Base-by-base conservation (phyloP, 2,329 filamentous ascomycete species). In the Balansia obtecta region DNA sequence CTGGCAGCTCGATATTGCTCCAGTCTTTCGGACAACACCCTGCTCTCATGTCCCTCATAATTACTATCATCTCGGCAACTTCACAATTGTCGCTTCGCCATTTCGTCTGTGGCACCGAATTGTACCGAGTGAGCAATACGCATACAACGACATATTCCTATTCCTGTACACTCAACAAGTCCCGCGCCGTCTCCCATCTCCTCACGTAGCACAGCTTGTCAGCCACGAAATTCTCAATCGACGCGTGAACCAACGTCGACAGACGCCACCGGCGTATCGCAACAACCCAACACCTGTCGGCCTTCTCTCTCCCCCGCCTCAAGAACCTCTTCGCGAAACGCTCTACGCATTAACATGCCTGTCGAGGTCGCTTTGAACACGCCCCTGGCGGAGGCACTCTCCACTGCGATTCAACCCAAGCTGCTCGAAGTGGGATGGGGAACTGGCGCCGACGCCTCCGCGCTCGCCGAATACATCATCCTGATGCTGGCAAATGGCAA, bases 401-500 rank as follows among this genome's bases (percentile, higher is more conserved):
- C 85, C 64, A 74, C 76, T 59, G 84, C 83, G 41, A 89, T 97
- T 55, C 87, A 93, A 68, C 85, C 88, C 33, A 97, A 97, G 72
- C 76, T 98, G 52, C 80, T 88, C 52, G 91, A 98, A 69, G 84
- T 90, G 57, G 91, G 90, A 61, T 97, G 93, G 91, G 89, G 83
- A 54, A 83, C 85, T 32, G 85, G 85, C 58, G 86, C 84, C 54
- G 70, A 71, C 50, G 85, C 88, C 59, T 88, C 91, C 66, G 83
- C 84, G 38, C 79, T 98, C 53, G 85, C 89, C 53, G 93, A 98
- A 71, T 98, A 97, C 71, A 93, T 98, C 58, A 85, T 97, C 52
- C 80, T 97, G 55, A 96, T 97, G 91, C 79, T 98, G 33, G 88
- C 88, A 55, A 97, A 96, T 69, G 88, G 90, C 60, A 96, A 95